Evolutionary conservation across 1,139 yeast genomes (phyloP).

Genomic region (Candida neerlandica): DNA sequence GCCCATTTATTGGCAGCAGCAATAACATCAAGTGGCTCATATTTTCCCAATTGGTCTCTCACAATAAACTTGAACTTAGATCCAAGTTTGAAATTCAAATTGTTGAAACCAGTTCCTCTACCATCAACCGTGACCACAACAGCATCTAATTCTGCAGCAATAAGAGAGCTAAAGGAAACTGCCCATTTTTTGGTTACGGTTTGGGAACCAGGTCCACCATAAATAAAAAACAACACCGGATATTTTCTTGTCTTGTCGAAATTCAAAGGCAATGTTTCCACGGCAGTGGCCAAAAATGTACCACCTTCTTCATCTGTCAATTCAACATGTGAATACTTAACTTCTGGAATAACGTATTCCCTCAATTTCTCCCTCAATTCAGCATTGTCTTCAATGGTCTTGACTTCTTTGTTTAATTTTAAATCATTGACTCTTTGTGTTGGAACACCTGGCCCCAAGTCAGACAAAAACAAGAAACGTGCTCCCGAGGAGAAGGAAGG

Average conservation of each 20-base stretch:
- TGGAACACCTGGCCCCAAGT: conserved; percentile 70
- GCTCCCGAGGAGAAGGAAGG: conserved; percentile 73
- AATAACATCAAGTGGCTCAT: conserved; percentile 72
- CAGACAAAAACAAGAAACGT: conserved; percentile 58
- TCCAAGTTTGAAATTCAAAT: conserved; percentile 35
- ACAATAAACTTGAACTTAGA: conserved; percentile 62
- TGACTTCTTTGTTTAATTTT: conserved; percentile 31
- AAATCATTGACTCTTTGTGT: conserved; percentile 65
- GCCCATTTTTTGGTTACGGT: conserved; percentile 56
- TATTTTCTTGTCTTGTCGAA: conserved; percentile 58
- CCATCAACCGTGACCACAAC: conserved; percentile 83
- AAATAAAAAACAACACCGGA: conserved; percentile 72
- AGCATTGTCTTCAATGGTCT: conserved; percentile 52
- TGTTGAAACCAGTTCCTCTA: conserved; percentile 76
- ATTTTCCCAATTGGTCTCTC: conserved; percentile 65
- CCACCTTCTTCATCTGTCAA: conserved; percentile 46
- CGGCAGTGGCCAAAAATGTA: conserved; percentile 50
- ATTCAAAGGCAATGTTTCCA: conserved; percentile 65
- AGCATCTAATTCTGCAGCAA: conserved; percentile 69
- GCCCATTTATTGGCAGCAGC: conserved; percentile 66
- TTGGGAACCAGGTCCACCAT: conserved; percentile 87
- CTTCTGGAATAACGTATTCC: conserved; percentile 51
- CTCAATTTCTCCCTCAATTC: conserved; percentile 39
- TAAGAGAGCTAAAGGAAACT: conserved; percentile 61
- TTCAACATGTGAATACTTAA: conserved; percentile 48